Percentiles rank a stretch among this genome's conserved stretches.
Evolutionary conservation across 2,329 filamentous ascomycete genomes (phyloP).

Genomic region (Pleoardoris graminearum): DNA sequence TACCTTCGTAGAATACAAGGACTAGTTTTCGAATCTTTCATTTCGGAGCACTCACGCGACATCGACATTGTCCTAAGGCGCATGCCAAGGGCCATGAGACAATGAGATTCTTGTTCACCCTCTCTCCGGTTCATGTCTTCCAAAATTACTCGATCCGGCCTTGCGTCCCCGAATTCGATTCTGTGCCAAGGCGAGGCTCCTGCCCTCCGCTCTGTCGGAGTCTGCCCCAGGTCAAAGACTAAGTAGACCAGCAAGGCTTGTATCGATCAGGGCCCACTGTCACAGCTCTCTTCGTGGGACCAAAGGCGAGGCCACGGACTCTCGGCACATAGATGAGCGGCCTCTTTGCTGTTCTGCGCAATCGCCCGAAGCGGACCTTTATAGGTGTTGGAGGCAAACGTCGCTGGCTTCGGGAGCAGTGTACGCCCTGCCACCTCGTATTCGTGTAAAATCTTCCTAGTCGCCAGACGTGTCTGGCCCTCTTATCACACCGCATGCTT

Average conservation of each 20-base stretch:
- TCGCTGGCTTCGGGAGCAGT: neutral
- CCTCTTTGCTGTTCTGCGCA: neutral
- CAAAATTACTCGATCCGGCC: constrained; percentile 8
- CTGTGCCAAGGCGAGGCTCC: constrained; percentile 16
- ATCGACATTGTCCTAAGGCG: too few species aligned
- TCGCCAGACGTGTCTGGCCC: neutral
- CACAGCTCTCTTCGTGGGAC: neutral
- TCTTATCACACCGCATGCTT: constrained; percentile 11
- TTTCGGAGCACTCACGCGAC: too few species aligned
- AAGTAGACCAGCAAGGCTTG: constrained; percentile 8
- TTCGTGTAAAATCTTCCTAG: neutral
- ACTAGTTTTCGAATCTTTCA: too few species aligned
- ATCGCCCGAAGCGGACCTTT: neutral
- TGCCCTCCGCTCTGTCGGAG: neutral
- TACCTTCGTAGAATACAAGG: neutral
- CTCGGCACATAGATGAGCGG: neutral
- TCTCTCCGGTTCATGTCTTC: constrained; percentile 10
- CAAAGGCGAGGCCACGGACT: neutral
- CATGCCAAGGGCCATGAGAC: too few species aligned
- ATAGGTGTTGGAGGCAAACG: neutral
- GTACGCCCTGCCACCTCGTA: constrained; percentile 4
- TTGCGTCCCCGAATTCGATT: neutral
- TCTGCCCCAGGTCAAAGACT: neutral
- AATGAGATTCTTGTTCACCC: constrained; percentile 18
- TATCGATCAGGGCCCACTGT: neutral